Evolutionary conservation across 2,329 filamentous ascomycete genomes (phyloP), one percentile per base, ranked within the genome.

Genomic region (Daldinia eschscholtzii): DNA sequence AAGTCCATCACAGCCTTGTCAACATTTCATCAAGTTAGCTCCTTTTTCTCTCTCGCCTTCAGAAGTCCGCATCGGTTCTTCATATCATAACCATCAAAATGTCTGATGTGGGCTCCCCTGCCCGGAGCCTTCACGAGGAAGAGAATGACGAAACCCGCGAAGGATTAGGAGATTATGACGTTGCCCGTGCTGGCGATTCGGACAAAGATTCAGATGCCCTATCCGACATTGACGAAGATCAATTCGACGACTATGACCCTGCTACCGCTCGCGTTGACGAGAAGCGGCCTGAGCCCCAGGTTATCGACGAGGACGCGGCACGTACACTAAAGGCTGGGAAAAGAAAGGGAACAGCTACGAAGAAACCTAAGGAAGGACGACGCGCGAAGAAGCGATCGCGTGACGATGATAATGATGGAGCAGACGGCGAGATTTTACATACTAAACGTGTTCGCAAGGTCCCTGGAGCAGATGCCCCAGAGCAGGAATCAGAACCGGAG

Each of bases 351-450:
- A 88, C 87, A 33, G 85, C 86, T 56, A 81, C 84, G 48, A 93
- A 92, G 80, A 96, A 93, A 81, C 91, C 92, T 60, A 90, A 91
- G 78, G 91, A 90, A 75, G 90, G 88, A n/a, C 86, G 89, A 57
- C 86, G 90, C 74, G 91, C 90, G 72, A 92, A 93, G 80, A 89
- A 91, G 78, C 82, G 87, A 53, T 81, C 84, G 56, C 85, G 84
- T 1, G 86, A 86, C 67, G 86, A 83, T 44, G 85, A 86, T 33
- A 85, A 85, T 61, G 85, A 83, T 46, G 83, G 80, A 28, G 81
- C 80, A 9, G 83, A 83, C 12, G 81, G 79, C 37, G 81, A 80
- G 64, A 81, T 82, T 62, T 78, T 83, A 60, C 79, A 81, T 37
- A 79, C 84, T 57, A 86, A 87, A 76, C 81, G 85, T 71, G 83